phyloP scores from a whole-genome alignment of 257 asterid species.

The Penstemon newberryi region DNA sequence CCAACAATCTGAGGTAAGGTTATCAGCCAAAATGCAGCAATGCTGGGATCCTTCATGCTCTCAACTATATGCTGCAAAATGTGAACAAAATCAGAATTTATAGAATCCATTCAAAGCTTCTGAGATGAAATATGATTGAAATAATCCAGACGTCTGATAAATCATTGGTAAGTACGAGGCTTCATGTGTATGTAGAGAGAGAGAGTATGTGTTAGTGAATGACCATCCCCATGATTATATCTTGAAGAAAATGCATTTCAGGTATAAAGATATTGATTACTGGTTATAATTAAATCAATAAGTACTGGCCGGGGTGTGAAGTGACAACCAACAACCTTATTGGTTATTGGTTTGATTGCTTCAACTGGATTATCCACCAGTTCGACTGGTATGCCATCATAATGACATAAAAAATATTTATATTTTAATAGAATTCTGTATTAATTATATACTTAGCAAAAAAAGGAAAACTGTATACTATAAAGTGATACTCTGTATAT shows the following conservation, averaged over 20 bases:
- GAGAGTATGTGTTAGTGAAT: too few species aligned
- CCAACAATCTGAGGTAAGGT: slow-evolving; percentile 91
- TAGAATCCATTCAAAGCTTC: slow-evolving; percentile 20
- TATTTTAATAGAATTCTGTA: too few species aligned
- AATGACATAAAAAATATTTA: background rate
- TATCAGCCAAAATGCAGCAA: slow-evolving; percentile 96
- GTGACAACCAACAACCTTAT: too few species aligned
- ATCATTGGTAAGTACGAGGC: background rate
- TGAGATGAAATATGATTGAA: slow-evolving; percentile 8
- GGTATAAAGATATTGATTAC: too few species aligned
- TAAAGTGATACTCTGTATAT: background rate
- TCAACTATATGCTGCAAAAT: slow-evolving; percentile 80
- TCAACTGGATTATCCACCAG: background rate
- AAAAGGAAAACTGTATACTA: too few species aligned
- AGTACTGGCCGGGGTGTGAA: too few species aligned
- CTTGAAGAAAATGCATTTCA: too few species aligned
- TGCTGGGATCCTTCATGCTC: slow-evolving; percentile 96
- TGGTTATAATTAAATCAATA: too few species aligned
- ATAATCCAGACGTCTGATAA: background rate
- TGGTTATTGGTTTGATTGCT: too few species aligned
- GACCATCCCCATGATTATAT: too few species aligned
- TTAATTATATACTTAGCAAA: too few species aligned
- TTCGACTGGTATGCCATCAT: background rate
- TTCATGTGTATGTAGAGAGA: background rate
- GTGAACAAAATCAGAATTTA: slow-evolving; percentile 27